phyloP scores from a whole-genome alignment of 768 basidiomycete species.

The Russula emetica region DNA sequence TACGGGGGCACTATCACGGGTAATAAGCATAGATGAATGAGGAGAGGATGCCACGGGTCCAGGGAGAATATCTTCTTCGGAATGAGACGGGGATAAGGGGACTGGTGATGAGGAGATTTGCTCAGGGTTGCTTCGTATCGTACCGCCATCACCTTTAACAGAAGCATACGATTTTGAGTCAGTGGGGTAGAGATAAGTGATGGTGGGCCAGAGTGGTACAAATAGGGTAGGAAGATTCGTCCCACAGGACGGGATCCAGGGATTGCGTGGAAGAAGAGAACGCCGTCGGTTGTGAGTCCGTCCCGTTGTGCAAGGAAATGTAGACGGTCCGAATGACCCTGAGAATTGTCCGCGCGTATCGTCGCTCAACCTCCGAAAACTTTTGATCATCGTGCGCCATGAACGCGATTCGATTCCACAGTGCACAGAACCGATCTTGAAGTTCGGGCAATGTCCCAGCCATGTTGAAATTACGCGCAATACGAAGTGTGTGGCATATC shows the following conservation, averaged over 20 bases:
- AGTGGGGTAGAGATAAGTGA: not conserved
- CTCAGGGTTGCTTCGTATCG: not conserved
- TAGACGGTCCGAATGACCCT: slow-evolving; percentile 20
- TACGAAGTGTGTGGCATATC: slow-evolving; percentile 17
- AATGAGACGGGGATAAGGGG: not conserved
- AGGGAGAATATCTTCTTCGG: not conserved
- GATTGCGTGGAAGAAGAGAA: slow-evolving; percentile 22
- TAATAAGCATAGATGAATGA: not conserved
- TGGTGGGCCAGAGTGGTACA: slow-evolving; percentile 12
- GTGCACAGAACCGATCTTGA: slow-evolving; percentile 9
- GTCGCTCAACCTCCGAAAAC: slow-evolving; percentile 18
- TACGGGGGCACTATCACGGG: not conserved
- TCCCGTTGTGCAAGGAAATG: slow-evolving; percentile 21
- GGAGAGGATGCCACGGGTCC: not conserved
- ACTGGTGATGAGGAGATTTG: slow-evolving; percentile 1
- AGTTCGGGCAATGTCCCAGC: slow-evolving; percentile 17
- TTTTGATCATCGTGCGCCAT: slow-evolving; percentile 5
- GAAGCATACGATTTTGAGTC: not conserved
- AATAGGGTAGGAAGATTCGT: slow-evolving; percentile 15
- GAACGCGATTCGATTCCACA: slow-evolving; percentile 19
- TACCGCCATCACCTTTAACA: not conserved
- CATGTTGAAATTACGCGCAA: slow-evolving; percentile 15
- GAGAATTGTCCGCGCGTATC: slow-evolving; percentile 18
- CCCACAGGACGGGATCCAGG: slow-evolving; percentile 21
- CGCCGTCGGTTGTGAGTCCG: slow-evolving; percentile 14